These are phyloP conservation scores for Delitschia confertaspora DNA, from an alignment of 495 filamentous ascomycete species.

Conservation along the genomic window DNA sequence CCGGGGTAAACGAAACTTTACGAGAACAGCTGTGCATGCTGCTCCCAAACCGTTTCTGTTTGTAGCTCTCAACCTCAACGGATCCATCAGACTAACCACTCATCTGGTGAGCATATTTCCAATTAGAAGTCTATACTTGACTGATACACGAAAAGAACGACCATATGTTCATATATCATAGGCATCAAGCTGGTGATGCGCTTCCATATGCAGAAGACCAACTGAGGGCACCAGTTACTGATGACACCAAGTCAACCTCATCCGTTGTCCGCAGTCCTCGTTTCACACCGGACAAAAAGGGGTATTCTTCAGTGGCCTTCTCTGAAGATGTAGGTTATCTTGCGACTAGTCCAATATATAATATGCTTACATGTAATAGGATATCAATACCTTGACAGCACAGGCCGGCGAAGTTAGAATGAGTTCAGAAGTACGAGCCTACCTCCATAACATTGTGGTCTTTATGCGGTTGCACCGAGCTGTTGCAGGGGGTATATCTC, in stretches of 20 bases:
- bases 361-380: conserved; percentile 26
- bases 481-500: conserved; percentile 66
- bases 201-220: conserved; percentile 61
- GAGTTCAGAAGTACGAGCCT: conserved; percentile 61
- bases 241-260: conserved; percentile 26
- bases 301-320: conserved; percentile 11
- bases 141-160: no score
- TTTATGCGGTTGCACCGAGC: conserved; percentile 83
- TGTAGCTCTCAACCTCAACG: conserved; percentile 53
- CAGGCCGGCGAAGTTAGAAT: conserved; percentile 38
- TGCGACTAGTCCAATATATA: no score
- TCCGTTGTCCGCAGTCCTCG: conserved; percentile 19
- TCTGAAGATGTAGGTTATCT: conserved; percentile 19
- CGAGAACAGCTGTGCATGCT: conserved; percentile 57
- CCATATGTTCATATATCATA: conserved; percentile 80
- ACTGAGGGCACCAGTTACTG: conserved; percentile 25
- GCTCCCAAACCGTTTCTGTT: conserved; percentile 77
- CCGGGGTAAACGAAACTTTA: conserved; percentile 67
- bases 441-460: conserved; percentile 73
- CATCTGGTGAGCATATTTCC: conserved; percentile 32
- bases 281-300: not conserved
- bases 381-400: conserved; percentile 38
- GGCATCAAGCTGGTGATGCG: conserved; percentile 64
- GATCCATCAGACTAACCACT: conserved; percentile 19
- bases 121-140: no score